Evolutionary conservation across 495 filamentous ascomycete genomes (phyloP), one percentile per base, ranked within the genome.

Genomic region (Sphaerosporella brunnea): DNA sequence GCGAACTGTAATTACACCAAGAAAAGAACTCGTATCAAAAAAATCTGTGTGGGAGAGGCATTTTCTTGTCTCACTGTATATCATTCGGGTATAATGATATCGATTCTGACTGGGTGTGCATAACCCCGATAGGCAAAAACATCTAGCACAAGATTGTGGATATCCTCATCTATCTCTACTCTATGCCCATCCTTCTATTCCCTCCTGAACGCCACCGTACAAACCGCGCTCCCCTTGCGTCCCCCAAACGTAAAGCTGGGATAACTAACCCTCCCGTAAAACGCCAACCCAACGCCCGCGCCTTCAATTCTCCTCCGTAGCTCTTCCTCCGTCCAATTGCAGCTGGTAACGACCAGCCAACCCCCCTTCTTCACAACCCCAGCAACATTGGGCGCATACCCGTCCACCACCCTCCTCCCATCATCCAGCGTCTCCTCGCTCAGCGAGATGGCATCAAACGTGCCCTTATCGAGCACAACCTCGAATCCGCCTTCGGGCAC

Each of bases 261-360:
- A 66, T 94, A 96, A 57, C 78, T 70, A 41, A 94, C 73, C 53
- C 69, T 70, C 0, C 75, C 77, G 53, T 75, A 73, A 54, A 70
- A 71, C 47, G 62, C 60, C 53, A 85, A 64, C 24, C 23, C 60
- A 48, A 47, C 49, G 28, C 16, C 23, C 24, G 60, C 56, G 2
- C 0, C 61, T 61, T 24, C 49, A 53, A 38, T 46, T 58, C 54
- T 70, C 64, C 56, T 60, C 49, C 69, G 66, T 56, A 97, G 63
- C 69, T 97, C 90, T 47, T 75, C 71, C 67, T 90, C 84, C 28
- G 90, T 94, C 90, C 90, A 97, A 65, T 97, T 97, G 62, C 90
- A 97, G 58, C 83, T 93, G 51, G 90, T 95, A 19, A 97, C 73
- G 25, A 93, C 60, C 55, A 95, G 70, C 35, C 80, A 67, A 1